Conservation (phyloP, 768 basidiomycete species). For the Holtermannia corniformis region DNA sequence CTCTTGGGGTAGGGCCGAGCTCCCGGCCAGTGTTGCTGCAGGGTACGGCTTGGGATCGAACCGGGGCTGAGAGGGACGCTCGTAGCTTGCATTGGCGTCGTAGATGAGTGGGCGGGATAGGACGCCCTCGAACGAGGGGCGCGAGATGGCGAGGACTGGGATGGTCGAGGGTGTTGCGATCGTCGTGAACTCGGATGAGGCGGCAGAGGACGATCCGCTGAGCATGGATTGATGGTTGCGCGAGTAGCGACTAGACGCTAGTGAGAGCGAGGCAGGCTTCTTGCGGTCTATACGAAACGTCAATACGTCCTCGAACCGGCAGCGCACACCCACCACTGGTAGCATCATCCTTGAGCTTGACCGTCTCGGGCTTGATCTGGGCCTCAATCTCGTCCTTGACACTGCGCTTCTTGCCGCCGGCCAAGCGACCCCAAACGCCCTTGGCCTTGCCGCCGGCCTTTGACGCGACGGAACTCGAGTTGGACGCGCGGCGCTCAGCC, state of each 20-base stretch:
- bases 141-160: constrained; percentile 9
- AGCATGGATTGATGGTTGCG: not conserved
- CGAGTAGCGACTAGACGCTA: not conserved
- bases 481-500: not conserved
- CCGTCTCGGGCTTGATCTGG: not conserved
- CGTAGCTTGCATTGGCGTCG: not conserved
- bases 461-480: not conserved
- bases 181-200: not conserved
- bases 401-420: not conserved
- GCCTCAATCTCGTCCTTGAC: not conserved
- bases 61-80: too few relatives aligned
- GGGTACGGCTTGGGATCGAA: too few relatives aligned
- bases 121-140: constrained; percentile 7
- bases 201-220: not conserved
- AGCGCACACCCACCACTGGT: not conserved
- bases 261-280: not conserved
- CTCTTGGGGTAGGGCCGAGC: not conserved
- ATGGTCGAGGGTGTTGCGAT: not conserved
- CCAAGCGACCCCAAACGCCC: not conserved
- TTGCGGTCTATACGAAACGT: not conserved
- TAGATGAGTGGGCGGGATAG: not conserved
- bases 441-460: not conserved
- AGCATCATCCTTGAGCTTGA: not conserved
- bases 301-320: not conserved
- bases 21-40: not conserved